These are phyloP conservation scores for Artomyces pyxidatus DNA, from an alignment of 768 basidiomycete genomes.

Conservation along the genomic window DNA sequence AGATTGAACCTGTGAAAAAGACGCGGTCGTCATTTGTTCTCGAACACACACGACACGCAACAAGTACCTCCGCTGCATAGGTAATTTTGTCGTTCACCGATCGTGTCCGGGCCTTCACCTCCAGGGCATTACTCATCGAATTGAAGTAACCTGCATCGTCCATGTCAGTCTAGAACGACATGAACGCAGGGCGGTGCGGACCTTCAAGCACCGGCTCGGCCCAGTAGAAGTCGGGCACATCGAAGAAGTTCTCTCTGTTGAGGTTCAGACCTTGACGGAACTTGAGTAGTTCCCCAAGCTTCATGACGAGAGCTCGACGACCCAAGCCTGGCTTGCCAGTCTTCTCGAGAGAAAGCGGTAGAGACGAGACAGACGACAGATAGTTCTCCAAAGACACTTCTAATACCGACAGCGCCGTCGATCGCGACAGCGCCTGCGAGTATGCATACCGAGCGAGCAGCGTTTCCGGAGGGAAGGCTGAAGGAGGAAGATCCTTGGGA, in stretches of 20 bases:
- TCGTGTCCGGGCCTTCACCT: constrained; percentile 73
- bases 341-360: constrained; percentile 68
- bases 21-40: neutral
- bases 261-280: constrained; percentile 90
- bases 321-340: constrained; percentile 82
- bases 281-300: constrained; percentile 85
- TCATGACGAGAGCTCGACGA: constrained; percentile 79
- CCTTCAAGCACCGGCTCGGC: constrained; percentile 85
- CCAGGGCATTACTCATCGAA: constrained; percentile 75
- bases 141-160: constrained; percentile 62
- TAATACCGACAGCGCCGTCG: constrained; percentile 80
- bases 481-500: constrained; percentile 37
- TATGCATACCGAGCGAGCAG: constrained; percentile 84
- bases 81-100: constrained; percentile 90
- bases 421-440: constrained; percentile 86
- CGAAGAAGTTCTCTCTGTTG: constrained; percentile 81
- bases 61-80: constrained; percentile 69
- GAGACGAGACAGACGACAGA: constrained; percentile 69
- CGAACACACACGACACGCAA: neutral
- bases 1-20: constrained; percentile 57
- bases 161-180: neutral
- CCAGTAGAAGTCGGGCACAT: constrained; percentile 93
- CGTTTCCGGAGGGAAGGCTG: constrained; percentile 56
- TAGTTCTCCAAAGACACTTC: constrained; percentile 80
- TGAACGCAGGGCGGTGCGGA: constrained; percentile 22